phyloP scores from a whole-genome alignment of 73 alveolate genomes.

The Effrenium voratum region DNA sequence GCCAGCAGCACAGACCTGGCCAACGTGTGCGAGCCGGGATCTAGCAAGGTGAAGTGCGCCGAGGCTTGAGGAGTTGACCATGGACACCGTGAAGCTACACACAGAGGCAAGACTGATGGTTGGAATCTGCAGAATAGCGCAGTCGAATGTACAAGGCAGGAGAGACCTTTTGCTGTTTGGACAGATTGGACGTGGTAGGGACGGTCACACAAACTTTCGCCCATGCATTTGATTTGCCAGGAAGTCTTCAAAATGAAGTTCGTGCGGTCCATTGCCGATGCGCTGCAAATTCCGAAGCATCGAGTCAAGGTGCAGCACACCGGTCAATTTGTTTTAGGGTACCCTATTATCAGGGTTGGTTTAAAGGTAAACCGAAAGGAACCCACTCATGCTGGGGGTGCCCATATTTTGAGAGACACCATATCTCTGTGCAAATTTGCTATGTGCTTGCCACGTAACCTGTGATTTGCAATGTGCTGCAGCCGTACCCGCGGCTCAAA shows the following conservation, averaged over 20 bases:
- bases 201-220: background rate
- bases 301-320: constrained; percentile 58
- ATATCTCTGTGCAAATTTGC: too few species aligned
- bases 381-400: too few species aligned
- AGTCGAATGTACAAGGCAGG: too few species aligned
- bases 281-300: constrained; percentile 76
- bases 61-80: constrained; percentile 83
- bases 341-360: background rate
- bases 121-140: background rate
- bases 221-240: background rate
- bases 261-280: constrained; percentile 62
- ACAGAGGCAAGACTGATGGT: constrained; percentile 29
- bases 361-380: too few species aligned
- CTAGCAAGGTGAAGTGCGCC: too few species aligned
- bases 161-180: too few species aligned
- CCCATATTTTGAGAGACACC: too few species aligned
- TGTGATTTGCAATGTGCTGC: too few species aligned
- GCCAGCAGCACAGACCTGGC: background rate
- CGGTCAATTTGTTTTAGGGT: background rate
- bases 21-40: background rate
- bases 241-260: constrained; percentile 90
- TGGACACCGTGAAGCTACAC: constrained; percentile 83
- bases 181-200: background rate
- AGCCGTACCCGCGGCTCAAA: too few species aligned
- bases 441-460: too few species aligned